Evolutionary conservation across 139 green algal genomes (phyloP), one percentile per base, ranked within the genome.

Genomic region (Ostreobium quekettii): DNA sequence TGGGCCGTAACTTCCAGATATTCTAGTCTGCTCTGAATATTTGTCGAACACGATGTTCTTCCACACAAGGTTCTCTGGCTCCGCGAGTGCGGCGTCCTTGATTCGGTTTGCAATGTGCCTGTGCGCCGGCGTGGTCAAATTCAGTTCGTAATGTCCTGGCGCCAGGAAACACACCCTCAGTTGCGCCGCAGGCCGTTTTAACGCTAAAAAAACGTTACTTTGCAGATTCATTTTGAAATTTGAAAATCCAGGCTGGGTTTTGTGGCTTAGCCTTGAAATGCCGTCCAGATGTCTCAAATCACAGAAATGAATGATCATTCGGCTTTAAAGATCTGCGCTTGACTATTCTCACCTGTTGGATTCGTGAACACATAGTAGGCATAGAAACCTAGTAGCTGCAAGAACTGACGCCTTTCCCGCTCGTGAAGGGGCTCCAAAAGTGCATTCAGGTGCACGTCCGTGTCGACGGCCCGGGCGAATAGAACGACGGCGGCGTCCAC

Each of bases 71-170:
- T 49, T 61, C 4, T 79, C 48, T 39, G 53, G 46, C 42, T 65
- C 63, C 29, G 22, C 47, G 15, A 63, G 38, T 42, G 57, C 60
- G 31, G 39, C 47, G 36, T 80, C 78, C 49, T 81, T 81, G 33
- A 86, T 70, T 4, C 80, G 70, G 1, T 67, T 78, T 33, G 74
- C 78, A 31, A 84, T 69, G 24, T 72, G 66, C 1, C 66, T 49
- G 70, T 87, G 75, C 36, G 75, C 57, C 2, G 46, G 63, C 22
- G 71, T 62, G 8, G 66, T 72, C n/a, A 89, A 74, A 56, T 78
- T 73, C 47, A 89, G 74, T 74, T 85, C 83, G 49, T 89, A 89
- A 67, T 89, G 83, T 8, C 80, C 82, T 75, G 53, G 36, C 2
- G 24, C 7, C 24, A 15, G 32, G 48, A 37, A 1, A 42, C 19